Evolutionary conservation across 2,329 filamentous ascomycete genomes (phyloP), one percentile per base, ranked within the genome.

Genomic region (Elsinoe australis): DNA sequence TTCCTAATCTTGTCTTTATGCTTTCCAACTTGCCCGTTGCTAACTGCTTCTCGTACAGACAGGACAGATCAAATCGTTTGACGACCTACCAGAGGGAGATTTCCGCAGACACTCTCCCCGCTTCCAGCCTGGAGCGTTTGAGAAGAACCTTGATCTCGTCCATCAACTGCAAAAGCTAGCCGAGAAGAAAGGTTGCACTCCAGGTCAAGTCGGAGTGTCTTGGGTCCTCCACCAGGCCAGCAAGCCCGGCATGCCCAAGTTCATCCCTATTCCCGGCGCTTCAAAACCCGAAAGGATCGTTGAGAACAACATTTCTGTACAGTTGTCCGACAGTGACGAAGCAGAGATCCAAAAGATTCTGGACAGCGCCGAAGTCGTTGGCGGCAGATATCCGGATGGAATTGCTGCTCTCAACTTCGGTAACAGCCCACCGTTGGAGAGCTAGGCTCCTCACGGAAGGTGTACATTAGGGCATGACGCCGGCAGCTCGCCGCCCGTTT

Each of bases 81-180:
- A 74, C 1, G 82, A 85, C 55, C 64, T 85, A 29, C 71, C 72
- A 2, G 64, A 75, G 36, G 68, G 69, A 29, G 75, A 79, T 58
- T 56, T 68, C 32, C 63, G 72, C 17, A 61, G 58, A 15, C 46
- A 54, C 14, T 58, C 71, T 17, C 81, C 82, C 4, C 72, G 80
- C 17, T 86, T 85, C 65, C 72, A 77, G 52, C 68, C 71, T 1
- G 80, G 74, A 8, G 76, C 75, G 52, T 83, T 87, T 55, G 67
- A 74, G 29, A 71, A 74, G 59, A 87, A 87, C 62, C 56, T 85
- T 6, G 64, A 78, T 58, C 71, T 87, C 4, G 78, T 80, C 7
- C 54, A 70, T 5, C 69, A 77, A 49, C 63, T 87, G 9, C 67
- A 79, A 58, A 66, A 66, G 18, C 58, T 87, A 29, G 82, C 83